Evolutionary conservation across 345 rosid species (phyloP).

Genomic region (Populus davidiana): DNA sequence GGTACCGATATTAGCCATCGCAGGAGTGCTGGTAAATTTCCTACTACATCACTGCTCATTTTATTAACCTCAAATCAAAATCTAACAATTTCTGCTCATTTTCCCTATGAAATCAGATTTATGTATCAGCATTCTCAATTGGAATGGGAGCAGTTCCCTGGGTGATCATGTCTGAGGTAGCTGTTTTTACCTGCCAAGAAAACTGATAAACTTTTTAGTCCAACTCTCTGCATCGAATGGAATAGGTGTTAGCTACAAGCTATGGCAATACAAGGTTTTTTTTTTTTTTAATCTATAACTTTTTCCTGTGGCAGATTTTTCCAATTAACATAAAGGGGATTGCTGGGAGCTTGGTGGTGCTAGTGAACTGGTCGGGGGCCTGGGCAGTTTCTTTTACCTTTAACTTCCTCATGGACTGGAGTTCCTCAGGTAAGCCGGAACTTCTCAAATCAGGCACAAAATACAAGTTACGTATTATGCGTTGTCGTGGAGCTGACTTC

Average conservation of each 20-base stretch:
- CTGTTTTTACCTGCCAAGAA: neutral
- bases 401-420: conserved; percentile 82
- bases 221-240: neutral
- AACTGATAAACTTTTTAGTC: neutral
- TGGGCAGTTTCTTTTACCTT: conserved; percentile 87
- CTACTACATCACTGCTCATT: neutral
- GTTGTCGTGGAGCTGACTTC: neutral
- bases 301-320: conserved; percentile 53
- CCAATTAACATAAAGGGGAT: conserved; percentile 79
- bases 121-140: conserved; percentile 61
- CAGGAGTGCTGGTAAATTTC: conserved; percentile 64
- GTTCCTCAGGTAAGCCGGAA: conserved; percentile 54
- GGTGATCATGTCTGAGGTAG: conserved; percentile 97
- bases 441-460: neutral
- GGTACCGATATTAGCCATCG: conserved; percentile 65
- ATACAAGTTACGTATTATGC: neutral
- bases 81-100: neutral
- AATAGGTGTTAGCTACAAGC: neutral
- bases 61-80: neutral
- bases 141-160: conserved; percentile 97
- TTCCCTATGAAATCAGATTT: conserved; percentile 41
- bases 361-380: conserved; percentile 91
- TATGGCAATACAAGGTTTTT: neutral
- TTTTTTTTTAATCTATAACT: neutral
- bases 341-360: conserved; percentile 89